Base-by-base conservation (phyloP, 2,329 filamentous ascomycete species). In the Verticillium zaregamsianum region DNA sequence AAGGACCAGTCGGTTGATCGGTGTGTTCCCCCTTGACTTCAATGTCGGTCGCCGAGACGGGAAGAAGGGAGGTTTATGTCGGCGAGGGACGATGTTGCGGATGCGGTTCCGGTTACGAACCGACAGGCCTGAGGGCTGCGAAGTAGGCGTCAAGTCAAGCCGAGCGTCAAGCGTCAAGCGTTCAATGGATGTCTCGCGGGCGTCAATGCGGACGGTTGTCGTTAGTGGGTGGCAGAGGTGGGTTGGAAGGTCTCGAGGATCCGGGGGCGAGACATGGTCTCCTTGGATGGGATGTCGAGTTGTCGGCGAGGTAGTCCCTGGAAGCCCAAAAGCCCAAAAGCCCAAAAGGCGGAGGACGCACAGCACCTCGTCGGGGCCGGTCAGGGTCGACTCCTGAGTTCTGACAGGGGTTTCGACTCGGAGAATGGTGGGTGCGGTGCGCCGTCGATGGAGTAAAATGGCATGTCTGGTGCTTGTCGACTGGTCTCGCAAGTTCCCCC, bases 241-340 rank as follows among this genome's bases (percentile, higher is more conserved):
- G n/a, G 20, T 23, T 25, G 45, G 45, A 52, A 52, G 45, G n/a
- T 52, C 45, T 52, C 20, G 45, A 52, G 45, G 20, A 52, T 52
- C 63, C 62, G 62, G 64, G 28, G 69, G 70, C 69, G 72, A 78
- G 75, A 77, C 77, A 78, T 77, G 72, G 73, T 73, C 72, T 72
- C 70, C 71, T 72, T 68, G 68, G 45, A 23, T 23, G 45, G 20
- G 45, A 9, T 52, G 45, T 52, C 45, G 45, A 52, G 20, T 52
- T 52, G 20, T 52, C 45, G 45, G 45, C 45, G 20, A 52, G 20
- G 45, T 20, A 52, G 20, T 23, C 45, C 45, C 45, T 52, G 45
- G 45, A 52, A 9, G 45, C 45, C 45, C 45, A 52, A 52, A 52
- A 28, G 45, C 45, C 45, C 45, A 52, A 52, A 52, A 25, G n/a